Base-by-base conservation (phyloP, 768 basidiomycete genomes). In the Kwoniella mangroviensis region DNA sequence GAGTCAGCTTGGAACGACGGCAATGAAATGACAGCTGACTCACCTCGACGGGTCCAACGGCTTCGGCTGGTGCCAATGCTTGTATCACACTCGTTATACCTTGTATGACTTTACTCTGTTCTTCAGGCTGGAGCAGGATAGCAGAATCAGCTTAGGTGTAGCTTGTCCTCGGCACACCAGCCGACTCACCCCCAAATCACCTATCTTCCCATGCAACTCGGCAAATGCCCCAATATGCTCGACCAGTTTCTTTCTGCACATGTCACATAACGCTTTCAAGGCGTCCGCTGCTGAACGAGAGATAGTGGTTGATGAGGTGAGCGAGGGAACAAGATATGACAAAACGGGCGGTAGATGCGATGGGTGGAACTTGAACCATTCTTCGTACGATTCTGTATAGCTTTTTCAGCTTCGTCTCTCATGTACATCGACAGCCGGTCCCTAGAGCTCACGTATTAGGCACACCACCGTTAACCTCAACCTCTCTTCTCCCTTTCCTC, bases 21-120 rank as follows among this genome's bases (percentile, higher is more conserved):
- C n/a, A 0, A 24, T 34, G 1, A n/a, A 17, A 1, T 54, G 42
- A 26, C 5, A 57, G 51, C 9, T 56, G 21, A 82, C 84, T 45
- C 61, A 91, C 91, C 84, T 90, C 88, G 24, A 95, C 86, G 0
- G 93, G 91, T 0, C 88, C 86, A 28, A 96, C 90, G 66, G 88
- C 91, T 53, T 93, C 90, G 52, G 85, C 85, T 0, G 92, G 89
- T 0, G 92, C 90, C 59, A 98, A 83, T 0, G 94, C 95, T 76
- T 97, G 92, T 41, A 97, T 91, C 3, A 98, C 93, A 72, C 94
- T 96, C 1, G 93, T 89, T 62, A 98, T 95, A 0, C 91, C 92
- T 79, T 97, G 92, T 55, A 97, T 85, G 0, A 97, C 92, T 83
- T 95, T 97, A 74, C 89, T 88, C 83, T 91, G 92, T 82, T 96